These are phyloP conservation scores for Lachancea sp. DNA, from an alignment of 805 yeast species.

Conservation along the genomic window DNA sequence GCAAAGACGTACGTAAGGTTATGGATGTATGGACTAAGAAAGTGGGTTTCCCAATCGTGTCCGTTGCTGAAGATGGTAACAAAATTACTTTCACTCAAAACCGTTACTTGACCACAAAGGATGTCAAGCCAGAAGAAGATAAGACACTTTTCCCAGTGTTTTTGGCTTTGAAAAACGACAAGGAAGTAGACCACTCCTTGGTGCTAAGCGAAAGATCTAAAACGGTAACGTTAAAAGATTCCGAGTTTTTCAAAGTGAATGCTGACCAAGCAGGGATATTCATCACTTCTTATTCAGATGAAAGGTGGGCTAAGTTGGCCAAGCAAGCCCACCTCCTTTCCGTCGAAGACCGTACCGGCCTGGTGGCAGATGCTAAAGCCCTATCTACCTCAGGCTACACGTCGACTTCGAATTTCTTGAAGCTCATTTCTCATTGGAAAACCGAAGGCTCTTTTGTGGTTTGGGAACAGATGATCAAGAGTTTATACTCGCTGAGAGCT, in stretches of 20 bases:
- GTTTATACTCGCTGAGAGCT: slow-evolving; percentile 42
- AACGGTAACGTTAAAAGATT: slow-evolving; percentile 38
- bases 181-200: slow-evolving; percentile 54
- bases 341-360: slow-evolving; percentile 72
- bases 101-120: slow-evolving; percentile 71
- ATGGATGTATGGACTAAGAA: slow-evolving; percentile 80
- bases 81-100: slow-evolving; percentile 57
- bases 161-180: slow-evolving; percentile 51
- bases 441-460: slow-evolving; percentile 57
- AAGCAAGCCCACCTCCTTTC: slow-evolving; percentile 50
- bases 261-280: slow-evolving; percentile 70
- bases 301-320: slow-evolving; percentile 65
- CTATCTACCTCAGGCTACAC: slow-evolving; percentile 66
- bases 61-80: slow-evolving; percentile 52
- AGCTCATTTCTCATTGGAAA: slow-evolving; percentile 55
- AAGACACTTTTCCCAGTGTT: slow-evolving; percentile 62
- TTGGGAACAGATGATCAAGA: slow-evolving; percentile 54
- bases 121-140: slow-evolving; percentile 71
- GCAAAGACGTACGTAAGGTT: slow-evolving; percentile 62
- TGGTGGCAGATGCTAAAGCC: slow-evolving; percentile 73
- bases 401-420: slow-evolving; percentile 53
- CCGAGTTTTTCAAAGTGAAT: slow-evolving; percentile 59
- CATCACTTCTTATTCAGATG: slow-evolving; percentile 63
- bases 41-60: slow-evolving; percentile 69
- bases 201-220: slow-evolving; percentile 48